These are phyloP conservation scores for Lineolata rhizophorae DNA, from an alignment of 495 filamentous ascomycete species.

Conservation along the genomic window DNA sequence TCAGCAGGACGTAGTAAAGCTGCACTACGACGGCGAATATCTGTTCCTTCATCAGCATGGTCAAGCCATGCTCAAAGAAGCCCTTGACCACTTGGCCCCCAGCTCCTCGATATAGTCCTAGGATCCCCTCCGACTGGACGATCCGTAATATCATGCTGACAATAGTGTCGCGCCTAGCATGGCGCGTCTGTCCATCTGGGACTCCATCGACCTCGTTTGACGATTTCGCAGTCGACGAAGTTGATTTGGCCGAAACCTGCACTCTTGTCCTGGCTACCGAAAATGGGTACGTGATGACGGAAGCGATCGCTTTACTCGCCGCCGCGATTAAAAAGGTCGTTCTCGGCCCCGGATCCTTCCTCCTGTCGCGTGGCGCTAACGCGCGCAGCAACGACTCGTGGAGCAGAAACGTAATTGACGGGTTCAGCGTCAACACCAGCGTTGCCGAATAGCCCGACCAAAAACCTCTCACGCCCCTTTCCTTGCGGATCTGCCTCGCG, in stretches of 20 bases:
- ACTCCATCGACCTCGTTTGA: neutral
- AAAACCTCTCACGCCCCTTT: conserved; percentile 57
- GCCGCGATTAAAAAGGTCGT: conserved; percentile 59
- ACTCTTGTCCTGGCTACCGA: conserved; percentile 59
- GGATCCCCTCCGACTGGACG: conserved; percentile 39
- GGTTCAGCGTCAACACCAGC: conserved; percentile 66
- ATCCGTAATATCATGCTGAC: conserved; percentile 41
- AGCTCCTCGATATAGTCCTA: conserved; percentile 57
- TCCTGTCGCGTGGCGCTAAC: conserved; percentile 26
- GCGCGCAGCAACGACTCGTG: conserved; percentile 45
- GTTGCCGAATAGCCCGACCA: conserved; percentile 83
- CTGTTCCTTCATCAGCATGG: conserved; percentile 73
- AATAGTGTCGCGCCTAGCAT: conserved; percentile 34
- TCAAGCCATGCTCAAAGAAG: conserved; percentile 70
- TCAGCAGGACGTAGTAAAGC: conserved; percentile 32
- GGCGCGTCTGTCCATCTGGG: conserved; percentile 2
- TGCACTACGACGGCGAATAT: conserved; percentile 56
- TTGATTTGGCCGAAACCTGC: conserved; percentile 21
- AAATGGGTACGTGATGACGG: conserved; percentile 66
- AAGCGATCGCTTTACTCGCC: conserved; percentile 58
- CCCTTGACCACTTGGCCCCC: conserved; percentile 58
- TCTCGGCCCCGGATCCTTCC: conserved; percentile 26
- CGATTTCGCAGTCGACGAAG: neutral
- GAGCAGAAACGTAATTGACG: conserved; percentile 66
- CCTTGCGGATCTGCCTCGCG: conserved; percentile 35